Evolutionary conservation across 2,329 filamentous ascomycete genomes (phyloP).

Genomic region (Penicillium sp.): DNA sequence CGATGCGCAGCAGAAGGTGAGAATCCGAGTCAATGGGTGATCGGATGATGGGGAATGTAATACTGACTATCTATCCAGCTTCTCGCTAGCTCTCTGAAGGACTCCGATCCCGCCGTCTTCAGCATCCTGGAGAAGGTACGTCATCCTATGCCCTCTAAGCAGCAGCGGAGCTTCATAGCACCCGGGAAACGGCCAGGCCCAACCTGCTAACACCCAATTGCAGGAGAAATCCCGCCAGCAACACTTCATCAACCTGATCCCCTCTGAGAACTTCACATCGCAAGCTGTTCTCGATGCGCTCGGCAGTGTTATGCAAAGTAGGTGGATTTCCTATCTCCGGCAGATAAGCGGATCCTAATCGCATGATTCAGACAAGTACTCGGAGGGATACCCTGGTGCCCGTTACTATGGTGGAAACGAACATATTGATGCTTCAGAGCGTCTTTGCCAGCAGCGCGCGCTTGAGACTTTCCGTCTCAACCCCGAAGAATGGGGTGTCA

Average conservation of each 20-base stretch:
- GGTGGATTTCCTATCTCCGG: slow-evolving; percentile 38
- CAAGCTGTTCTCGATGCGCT: slow-evolving; percentile 89
- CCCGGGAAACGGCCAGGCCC: background rate
- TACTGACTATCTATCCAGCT: slow-evolving; percentile 58
- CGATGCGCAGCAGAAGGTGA: slow-evolving; percentile 49
- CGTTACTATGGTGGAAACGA: slow-evolving; percentile 97
- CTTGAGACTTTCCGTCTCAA: slow-evolving; percentile 85
- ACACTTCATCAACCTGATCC: slow-evolving; percentile 97
- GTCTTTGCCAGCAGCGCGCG: slow-evolving; percentile 86
- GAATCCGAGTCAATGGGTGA: slow-evolving; percentile 8
- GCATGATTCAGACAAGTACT: slow-evolving; percentile 81
- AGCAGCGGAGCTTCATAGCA: slow-evolving; percentile 2
- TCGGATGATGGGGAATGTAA: background rate
- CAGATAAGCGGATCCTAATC: slow-evolving; percentile 30
- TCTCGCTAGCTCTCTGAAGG: slow-evolving; percentile 75
- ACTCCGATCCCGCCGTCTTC: slow-evolving; percentile 85
- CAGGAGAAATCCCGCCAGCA: slow-evolving; percentile 96
- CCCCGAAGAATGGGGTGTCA: slow-evolving; percentile 90
- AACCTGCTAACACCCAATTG: slow-evolving; percentile 17
- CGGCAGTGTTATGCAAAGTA: slow-evolving; percentile 93
- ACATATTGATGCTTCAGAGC: slow-evolving; percentile 89
- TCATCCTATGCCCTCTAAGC: slow-evolving; percentile 10
- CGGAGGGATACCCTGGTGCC: slow-evolving; percentile 94
- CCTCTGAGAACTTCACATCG: slow-evolving; percentile 94
- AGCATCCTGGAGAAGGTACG: slow-evolving; percentile 87